These are phyloP conservation scores for Epicoccum sorghinum DNA, from an alignment of 2,329 filamentous ascomycete genomes.

Conservation along the genomic window DNA sequence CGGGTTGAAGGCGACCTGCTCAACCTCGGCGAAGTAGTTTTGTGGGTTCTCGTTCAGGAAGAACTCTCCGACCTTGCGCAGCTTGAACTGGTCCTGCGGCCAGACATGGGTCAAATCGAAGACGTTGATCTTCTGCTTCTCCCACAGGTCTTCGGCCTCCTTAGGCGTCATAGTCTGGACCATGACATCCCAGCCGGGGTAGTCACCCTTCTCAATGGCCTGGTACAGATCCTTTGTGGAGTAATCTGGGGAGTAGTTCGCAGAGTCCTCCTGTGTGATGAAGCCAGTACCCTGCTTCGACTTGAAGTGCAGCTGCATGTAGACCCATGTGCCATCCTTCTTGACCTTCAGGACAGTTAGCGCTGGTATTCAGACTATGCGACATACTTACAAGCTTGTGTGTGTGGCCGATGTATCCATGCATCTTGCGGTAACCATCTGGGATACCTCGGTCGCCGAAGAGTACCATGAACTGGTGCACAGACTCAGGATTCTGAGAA, in stretches of 20 bases:
- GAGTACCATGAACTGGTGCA: conserved; percentile 61
- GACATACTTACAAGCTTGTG: conserved; percentile 46
- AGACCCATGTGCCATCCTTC: conserved; percentile 60
- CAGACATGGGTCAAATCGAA: conserved; percentile 62
- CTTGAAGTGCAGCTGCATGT: conserved; percentile 60
- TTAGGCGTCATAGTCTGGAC: conserved; percentile 61
- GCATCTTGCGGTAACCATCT: conserved; percentile 62
- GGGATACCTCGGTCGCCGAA: conserved; percentile 63
- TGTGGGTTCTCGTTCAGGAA: conserved; percentile 61
- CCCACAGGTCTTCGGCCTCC: conserved; percentile 58
- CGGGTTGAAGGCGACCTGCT: conserved; percentile 73
- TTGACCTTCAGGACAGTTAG: conserved; percentile 48
- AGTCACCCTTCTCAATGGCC: conserved; percentile 60
- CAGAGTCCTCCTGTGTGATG: conserved; percentile 59
- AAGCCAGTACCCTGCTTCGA: conserved; percentile 59
- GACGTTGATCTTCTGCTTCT: conserved; percentile 61
- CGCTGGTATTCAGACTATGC: no score
- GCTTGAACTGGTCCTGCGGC: conserved; percentile 60
- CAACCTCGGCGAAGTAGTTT: conserved; percentile 70
- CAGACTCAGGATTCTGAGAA: conserved; percentile 59
- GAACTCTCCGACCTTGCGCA: conserved; percentile 61
- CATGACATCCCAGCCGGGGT: conserved; percentile 58
- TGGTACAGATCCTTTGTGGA: conserved; percentile 60
- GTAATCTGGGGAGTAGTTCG: conserved; percentile 59
- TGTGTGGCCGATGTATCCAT: conserved; percentile 60